These are phyloP conservation scores for Pisolithus tinctorius DNA, from an alignment of 768 basidiomycete genomes.

Conservation along the genomic window DNA sequence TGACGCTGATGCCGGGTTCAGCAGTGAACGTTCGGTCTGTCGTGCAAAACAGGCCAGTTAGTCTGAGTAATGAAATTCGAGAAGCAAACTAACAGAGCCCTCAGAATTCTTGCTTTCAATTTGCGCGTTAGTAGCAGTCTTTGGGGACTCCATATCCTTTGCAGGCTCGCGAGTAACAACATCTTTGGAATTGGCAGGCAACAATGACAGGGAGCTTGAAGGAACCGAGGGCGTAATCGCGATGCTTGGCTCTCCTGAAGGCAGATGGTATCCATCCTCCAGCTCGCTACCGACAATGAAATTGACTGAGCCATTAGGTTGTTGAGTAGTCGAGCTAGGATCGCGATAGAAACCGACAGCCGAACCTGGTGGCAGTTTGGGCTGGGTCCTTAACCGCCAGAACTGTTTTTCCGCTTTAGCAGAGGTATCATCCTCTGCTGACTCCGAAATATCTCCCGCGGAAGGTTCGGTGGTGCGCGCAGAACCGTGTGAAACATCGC, in stretches of 20 bases:
- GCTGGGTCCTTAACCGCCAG: constrained; percentile 46
- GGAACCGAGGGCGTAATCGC: constrained; percentile 12
- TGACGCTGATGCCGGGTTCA: constrained; percentile 38
- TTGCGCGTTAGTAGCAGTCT: constrained; percentile 19
- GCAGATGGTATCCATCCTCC: constrained; percentile 28
- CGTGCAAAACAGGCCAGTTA: constrained; percentile 8
- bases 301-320: constrained; percentile 47
- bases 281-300: constrained; percentile 80
- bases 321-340: constrained; percentile 44
- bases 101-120: constrained; percentile 47
- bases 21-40: constrained; percentile 38
- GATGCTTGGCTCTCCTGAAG: constrained; percentile 14
- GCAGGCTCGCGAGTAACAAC: constrained; percentile 9
- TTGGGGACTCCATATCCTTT: constrained; percentile 9
- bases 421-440: constrained; percentile 28
- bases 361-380: constrained; percentile 67
- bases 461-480: constrained; percentile 46
- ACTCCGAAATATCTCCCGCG: constrained; percentile 16
- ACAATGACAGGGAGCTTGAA: constrained; percentile 1
- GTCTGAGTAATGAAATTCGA: constrained; percentile 1
- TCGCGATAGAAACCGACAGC: constrained; percentile 70
- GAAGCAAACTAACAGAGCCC: constrained; percentile 40
- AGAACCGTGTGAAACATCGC: constrained; percentile 59
- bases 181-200: constrained; percentile 5
- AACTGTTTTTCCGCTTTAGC: constrained; percentile 19